Evolutionary conservation across 2,329 filamentous ascomycete species (phyloP).

Genomic region (Penicillium frequentans): DNA sequence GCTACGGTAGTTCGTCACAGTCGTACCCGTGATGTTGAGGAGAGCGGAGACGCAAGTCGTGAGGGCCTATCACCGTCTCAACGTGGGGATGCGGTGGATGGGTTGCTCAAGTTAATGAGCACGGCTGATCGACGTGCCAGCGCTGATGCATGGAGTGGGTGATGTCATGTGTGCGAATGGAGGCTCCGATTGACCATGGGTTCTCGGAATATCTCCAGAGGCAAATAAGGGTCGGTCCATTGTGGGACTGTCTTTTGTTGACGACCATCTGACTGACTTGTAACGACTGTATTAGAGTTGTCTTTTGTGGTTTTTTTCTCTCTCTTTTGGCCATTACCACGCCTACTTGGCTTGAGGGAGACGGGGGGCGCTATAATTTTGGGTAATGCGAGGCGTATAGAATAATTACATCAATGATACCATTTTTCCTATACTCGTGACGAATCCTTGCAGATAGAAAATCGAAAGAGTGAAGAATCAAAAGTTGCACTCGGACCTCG

Average conservation of each 20-base stretch:
- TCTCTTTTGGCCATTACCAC: neutral
- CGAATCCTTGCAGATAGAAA: neutral
- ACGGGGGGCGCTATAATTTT: neutral
- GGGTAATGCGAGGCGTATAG: neutral
- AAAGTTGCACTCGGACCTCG: neutral
- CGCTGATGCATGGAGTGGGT: conserved; percentile 25
- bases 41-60: conserved; percentile 15
- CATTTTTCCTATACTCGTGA: conserved; percentile 5
- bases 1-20: conserved; percentile 26
- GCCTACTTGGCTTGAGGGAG: neutral
- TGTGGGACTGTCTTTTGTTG: neutral
- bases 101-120: conserved; percentile 41
- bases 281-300: neutral
- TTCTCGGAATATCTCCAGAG: neutral
- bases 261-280: neutral
- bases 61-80: conserved; percentile 28
- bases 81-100: conserved; percentile 40
- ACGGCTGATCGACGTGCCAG: conserved; percentile 30
- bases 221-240: neutral
- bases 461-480: neutral
- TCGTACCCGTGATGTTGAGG: conserved; percentile 14
- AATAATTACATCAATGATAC: conserved; percentile 22
- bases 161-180: neutral
- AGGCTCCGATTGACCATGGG: neutral
- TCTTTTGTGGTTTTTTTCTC: neutral